Evolutionary conservation across 805 yeast species (phyloP).

Genomic region (Candida michaelii): DNA sequence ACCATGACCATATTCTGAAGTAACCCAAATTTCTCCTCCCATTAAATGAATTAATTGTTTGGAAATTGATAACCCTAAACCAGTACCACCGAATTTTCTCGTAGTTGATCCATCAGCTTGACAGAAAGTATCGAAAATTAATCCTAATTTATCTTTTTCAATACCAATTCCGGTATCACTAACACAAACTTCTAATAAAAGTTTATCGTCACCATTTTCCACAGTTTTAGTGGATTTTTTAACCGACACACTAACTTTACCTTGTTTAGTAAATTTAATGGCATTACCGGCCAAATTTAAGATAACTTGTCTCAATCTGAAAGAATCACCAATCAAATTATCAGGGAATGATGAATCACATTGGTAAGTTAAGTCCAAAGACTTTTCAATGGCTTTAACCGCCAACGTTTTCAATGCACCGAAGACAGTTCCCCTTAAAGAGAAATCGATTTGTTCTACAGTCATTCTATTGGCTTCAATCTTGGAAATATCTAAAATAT

Average conservation of each 20-base stretch:
- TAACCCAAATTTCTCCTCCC: slow-evolving; percentile 95
- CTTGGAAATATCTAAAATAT: slow-evolving; percentile 87
- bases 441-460: slow-evolving; percentile 83
- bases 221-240: slow-evolving; percentile 45
- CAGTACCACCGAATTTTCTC: slow-evolving; percentile 91
- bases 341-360: slow-evolving; percentile 89
- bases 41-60: slow-evolving; percentile 82
- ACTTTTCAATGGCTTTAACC: slow-evolving; percentile 85
- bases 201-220: slow-evolving; percentile 42
- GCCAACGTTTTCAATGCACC: slow-evolving; percentile 89
- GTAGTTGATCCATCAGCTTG: slow-evolving; percentile 95
- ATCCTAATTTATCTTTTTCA: slow-evolving; percentile 77
- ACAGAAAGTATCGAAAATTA: slow-evolving; percentile 86
- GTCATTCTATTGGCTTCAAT: slow-evolving; percentile 94
- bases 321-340: slow-evolving; percentile 82
- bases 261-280: slow-evolving; percentile 80
- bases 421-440: slow-evolving; percentile 81
- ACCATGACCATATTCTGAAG: slow-evolving; percentile 76
- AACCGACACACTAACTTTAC: slow-evolving; percentile 77
- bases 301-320: slow-evolving; percentile 83
- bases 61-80: slow-evolving; percentile 84
- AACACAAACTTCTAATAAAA: slow-evolving; percentile 76
- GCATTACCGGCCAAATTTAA: slow-evolving; percentile 88
- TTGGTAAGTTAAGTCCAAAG: slow-evolving; percentile 73
- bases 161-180: slow-evolving; percentile 92